These are phyloP conservation scores for Cercospora brassicicola DNA, from an alignment of 2,329 filamentous ascomycete genomes.

Conservation along the genomic window DNA sequence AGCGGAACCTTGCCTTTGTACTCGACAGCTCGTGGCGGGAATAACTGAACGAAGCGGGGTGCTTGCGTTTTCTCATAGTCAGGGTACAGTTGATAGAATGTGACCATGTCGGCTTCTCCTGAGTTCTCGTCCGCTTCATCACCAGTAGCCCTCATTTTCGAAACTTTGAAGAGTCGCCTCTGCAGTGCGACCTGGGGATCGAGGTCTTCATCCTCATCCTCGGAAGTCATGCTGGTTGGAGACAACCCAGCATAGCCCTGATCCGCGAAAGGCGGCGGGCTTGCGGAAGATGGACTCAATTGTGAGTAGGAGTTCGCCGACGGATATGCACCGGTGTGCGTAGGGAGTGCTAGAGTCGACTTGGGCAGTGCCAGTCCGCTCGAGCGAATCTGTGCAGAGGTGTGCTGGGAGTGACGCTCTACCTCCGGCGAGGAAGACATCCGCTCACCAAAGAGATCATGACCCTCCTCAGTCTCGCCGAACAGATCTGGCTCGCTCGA, in stretches of 20 bases:
- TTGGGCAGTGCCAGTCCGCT: conserved; percentile 38
- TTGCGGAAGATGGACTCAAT: conserved; percentile 27
- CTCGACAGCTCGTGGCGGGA: conserved; percentile 75
- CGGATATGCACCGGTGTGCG: conserved; percentile 17
- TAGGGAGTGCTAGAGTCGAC: conserved; percentile 34
- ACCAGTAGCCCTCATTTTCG: conserved; percentile 27
- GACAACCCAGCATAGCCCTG: conserved; percentile 29
- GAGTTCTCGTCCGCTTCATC: conserved; percentile 29
- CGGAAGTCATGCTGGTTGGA: conserved; percentile 26
- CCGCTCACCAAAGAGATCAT: conserved; percentile 43
- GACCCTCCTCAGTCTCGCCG: conserved; percentile 56
- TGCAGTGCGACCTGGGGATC: conserved; percentile 30
- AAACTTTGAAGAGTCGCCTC: conserved; percentile 36
- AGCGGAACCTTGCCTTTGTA: conserved; percentile 75
- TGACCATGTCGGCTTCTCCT: conserved; percentile 67
- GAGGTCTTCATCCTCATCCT: conserved; percentile 34
- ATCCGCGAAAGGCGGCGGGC: conserved; percentile 29
- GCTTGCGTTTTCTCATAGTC: conserved; percentile 73
- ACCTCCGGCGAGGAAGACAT: conserved; percentile 36
- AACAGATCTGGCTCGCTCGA: conserved; percentile 61
- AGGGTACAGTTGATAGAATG: conserved; percentile 78
- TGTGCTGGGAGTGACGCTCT: conserved; percentile 27
- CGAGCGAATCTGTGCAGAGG: conserved; percentile 27
- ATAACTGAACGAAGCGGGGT: conserved; percentile 76
- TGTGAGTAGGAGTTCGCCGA: conserved; percentile 14